Evolutionary conservation across 495 filamentous ascomycete species (phyloP).

Genomic region (Paragyromitra xinjiangensis): DNA sequence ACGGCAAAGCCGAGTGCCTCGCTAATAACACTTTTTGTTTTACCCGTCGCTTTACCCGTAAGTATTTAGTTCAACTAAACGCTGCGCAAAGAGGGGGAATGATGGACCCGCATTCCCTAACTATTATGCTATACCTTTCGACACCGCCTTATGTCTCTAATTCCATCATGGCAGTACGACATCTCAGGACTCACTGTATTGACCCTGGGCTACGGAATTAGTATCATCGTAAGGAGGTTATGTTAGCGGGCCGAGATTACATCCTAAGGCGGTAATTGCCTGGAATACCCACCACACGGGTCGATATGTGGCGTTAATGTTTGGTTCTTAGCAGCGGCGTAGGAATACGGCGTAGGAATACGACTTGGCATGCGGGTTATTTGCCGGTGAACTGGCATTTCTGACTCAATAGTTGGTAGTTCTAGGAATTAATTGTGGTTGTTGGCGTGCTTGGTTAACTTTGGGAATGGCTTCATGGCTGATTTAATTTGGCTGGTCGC

Average conservation of each 20-base stretch:
- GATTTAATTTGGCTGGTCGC: no score
- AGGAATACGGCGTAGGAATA: neutral
- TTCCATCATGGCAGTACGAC: neutral
- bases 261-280: neutral
- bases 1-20: neutral
- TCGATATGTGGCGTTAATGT: constrained; percentile 1
- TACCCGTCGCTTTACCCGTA: neutral
- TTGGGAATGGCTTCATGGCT: neutral
- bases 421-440: neutral
- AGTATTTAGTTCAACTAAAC: neutral
- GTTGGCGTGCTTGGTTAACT: neutral
- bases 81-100: neutral
- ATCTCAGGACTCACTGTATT: neutral
- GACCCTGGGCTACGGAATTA: neutral
- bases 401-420: neutral
- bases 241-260: neutral
- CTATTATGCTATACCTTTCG: neutral
- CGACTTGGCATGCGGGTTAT: neutral
- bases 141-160: neutral
- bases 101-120: neutral
- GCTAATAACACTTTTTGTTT: neutral
- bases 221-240: neutral
- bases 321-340: neutral
- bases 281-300: neutral
- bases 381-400: neutral